Percentiles rank a stretch among this genome's conserved stretches.
These are phyloP conservation scores for Trichoderma brevicompactum DNA, from an alignment of 2,329 filamentous ascomycete species.

Conservation along the genomic window DNA sequence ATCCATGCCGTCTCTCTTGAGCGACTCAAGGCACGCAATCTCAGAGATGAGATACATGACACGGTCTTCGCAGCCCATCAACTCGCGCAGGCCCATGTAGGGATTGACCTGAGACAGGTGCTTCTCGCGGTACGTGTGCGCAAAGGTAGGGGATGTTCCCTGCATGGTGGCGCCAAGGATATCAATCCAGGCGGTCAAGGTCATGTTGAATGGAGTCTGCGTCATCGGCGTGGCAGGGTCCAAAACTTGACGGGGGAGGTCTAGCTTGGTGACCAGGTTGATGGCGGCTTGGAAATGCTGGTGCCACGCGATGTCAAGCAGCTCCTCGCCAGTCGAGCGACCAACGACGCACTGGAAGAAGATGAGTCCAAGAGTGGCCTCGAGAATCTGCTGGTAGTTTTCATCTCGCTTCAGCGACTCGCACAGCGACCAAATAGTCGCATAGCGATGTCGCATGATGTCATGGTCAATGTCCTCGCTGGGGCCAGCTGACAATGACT, in stretches of 20 bases:
- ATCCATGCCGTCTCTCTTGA: conserved; percentile 82
- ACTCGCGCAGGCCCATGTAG: conserved; percentile 76
- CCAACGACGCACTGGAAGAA: conserved; percentile 95
- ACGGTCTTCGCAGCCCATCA: conserved; percentile 97
- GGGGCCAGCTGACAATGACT: conserved; percentile 66
- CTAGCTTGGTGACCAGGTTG: conserved; percentile 82
- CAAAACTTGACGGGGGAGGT: conserved; percentile 71
- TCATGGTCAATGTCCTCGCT: conserved; percentile 82
- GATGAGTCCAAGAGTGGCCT: conserved; percentile 92
- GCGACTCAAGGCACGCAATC: conserved; percentile 90
- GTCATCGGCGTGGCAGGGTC: conserved; percentile 55
- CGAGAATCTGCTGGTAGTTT: conserved; percentile 84
- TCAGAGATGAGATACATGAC: conserved; percentile 99
- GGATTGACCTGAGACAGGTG: conserved; percentile 70
- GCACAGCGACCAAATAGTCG: conserved; percentile 84
- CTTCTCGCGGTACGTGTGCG: conserved; percentile 94
- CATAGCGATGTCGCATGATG: conserved; percentile 89
- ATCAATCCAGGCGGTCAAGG: conserved; percentile 91
- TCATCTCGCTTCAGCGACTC: conserved; percentile 78
- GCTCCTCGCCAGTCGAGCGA: conserved; percentile 72
- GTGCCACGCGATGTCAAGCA: conserved; percentile 94
- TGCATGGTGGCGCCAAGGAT: conserved; percentile 94
- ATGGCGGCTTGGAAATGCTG: conserved; percentile 94
- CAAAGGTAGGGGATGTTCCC: conserved; percentile 82
- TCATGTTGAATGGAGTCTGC: conserved; percentile 92